Evolutionary conservation across 768 basidiomycete species (phyloP), one percentile per base, ranked within the genome.

Genomic region (Phaeotremella skinneri): DNA sequence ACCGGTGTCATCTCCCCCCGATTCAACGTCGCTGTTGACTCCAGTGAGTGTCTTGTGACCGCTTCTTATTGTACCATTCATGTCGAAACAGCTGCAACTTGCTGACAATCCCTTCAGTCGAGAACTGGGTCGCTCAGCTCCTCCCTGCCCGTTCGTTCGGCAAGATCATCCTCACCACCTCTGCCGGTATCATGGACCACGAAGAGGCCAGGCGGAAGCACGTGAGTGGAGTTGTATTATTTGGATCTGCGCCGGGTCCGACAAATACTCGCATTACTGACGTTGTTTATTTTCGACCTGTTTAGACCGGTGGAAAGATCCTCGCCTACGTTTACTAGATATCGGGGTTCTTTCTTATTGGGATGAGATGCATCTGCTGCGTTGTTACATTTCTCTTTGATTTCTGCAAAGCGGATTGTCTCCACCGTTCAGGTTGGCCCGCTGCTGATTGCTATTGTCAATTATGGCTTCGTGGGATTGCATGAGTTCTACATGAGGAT

Each of bases 1-100:
- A 88, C 87, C n/a, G 96, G 94, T 70, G 94, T 99, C 76, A 97
- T 97, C 80, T 97, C 93, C n/a, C 93, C 94, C 43, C 89, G 96
- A 55, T 98, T 90, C 85, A 97, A 98, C 81, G 85, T 98, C 70
- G 89, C 92, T 77, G 87, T 89, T 62, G 86, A 79, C 71, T 87
- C 93, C 76, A 96, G 97, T 73, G 90, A 94, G 80, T 74, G 29
- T 51, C 21, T 13, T 54, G 55, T 59, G 34, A 37, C 25, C 13
- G 27, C 45, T 31, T 20, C 20, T 26, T 58, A 37, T 29, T n/a
- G 34, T 7, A 37, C 17, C 17, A 7, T 41, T 29, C 27, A 32
- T 6, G 14, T 49, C 31, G 30, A 7, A 23, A 20, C 39, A 41
- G 49, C 56, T 34, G 23, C 2, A 37, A 23, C 4, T 25, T 43